Percentiles rank a stretch among this genome's conserved stretches.
Conservation (phyloP, 2,329 filamentous ascomycete species). For the Cytospora leucostoma region DNA sequence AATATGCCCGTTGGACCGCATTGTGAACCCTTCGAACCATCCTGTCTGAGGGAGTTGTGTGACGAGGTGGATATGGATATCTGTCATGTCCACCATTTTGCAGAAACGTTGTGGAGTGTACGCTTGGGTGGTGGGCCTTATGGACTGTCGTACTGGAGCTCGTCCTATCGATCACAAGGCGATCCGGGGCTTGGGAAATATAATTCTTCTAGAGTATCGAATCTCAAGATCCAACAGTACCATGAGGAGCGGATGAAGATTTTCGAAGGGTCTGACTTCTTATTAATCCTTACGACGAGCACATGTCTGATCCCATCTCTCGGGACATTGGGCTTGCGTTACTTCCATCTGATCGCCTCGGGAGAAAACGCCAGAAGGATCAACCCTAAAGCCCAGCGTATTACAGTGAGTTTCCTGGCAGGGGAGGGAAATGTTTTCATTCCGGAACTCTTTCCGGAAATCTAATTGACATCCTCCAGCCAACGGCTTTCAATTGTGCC, state of each 20-base stretch:
- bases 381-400: no score
- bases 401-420: background rate
- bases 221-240: no score
- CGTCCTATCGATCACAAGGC: no score
- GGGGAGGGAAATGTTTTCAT: background rate
- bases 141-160: background rate
- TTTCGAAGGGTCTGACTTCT: no score
- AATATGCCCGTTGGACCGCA: conserved; percentile 14
- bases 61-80: conserved; percentile 21
- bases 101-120: background rate
- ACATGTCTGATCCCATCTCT: no score
- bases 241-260: no score
- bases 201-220: no score
- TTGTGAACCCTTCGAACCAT: conserved; percentile 18
- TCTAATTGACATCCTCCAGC: background rate
- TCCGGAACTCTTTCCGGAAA: background rate
- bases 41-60: conserved; percentile 19
- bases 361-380: no score
- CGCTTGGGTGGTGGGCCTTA: background rate
- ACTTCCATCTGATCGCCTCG: no score
- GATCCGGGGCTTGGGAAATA: no score
- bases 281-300: no score
- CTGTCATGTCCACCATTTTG: conserved; percentile 11
- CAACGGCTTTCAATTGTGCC: background rate
- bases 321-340: no score